These are phyloP conservation scores for Eryngium alpinum DNA, from an alignment of 140 eudicot genomes.

Conservation along the genomic window DNA sequence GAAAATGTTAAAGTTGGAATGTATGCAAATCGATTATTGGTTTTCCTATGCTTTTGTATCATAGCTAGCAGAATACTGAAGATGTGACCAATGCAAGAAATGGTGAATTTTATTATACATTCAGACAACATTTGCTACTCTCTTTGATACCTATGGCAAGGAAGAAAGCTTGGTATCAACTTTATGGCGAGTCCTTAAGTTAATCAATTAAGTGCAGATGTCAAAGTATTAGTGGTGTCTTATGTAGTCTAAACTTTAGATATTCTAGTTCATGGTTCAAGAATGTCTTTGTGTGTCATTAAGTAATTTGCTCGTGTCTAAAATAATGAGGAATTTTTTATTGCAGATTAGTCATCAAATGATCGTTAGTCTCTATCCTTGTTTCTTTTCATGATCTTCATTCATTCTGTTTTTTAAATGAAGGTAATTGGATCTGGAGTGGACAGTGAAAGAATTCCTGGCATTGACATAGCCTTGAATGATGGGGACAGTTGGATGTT, in stretches of 20 bases:
- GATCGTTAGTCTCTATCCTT: not conserved
- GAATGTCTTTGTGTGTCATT: no score
- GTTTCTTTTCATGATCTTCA: not conserved
- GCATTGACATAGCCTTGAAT: constrained; percentile 72
- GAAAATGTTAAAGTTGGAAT: no score
- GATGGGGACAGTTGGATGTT: constrained; percentile 95
- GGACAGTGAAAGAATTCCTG: constrained; percentile 93
- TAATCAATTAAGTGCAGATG: not conserved
- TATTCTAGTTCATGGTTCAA: no score
- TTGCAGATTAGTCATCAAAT: not conserved
- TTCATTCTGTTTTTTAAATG: constrained; percentile 3
- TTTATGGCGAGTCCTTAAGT: not conserved
- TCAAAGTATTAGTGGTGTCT: not conserved
- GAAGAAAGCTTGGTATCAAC: not conserved
- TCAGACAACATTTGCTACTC: not conserved
- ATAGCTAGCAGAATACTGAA: not conserved
- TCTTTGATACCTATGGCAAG: not conserved
- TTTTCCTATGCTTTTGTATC: not conserved
- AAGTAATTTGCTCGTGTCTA: not conserved
- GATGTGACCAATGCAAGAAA: not conserved
- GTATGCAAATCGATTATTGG: not conserved
- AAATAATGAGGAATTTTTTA: not conserved
- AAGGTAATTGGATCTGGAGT: constrained; percentile 76
- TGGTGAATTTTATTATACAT: not conserved
- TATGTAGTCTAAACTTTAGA: not conserved